Percentiles rank a stretch among this genome's conserved stretches.
Conservation (phyloP, 441 rosid genomes). For the Eruca vesicaria region DNA sequence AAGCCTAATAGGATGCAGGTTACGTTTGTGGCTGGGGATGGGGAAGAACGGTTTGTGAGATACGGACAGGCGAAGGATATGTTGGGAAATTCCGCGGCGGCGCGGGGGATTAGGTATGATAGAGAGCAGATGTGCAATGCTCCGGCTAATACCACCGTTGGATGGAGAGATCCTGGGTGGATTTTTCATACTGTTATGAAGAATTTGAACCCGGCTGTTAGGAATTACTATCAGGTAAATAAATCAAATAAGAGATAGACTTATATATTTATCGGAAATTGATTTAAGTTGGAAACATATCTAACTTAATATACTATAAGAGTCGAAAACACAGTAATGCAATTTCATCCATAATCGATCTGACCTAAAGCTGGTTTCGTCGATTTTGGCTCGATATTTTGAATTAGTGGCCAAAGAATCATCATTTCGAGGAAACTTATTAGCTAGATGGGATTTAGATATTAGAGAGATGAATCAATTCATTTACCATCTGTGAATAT, state of each 20-base stretch:
- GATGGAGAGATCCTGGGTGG: conserved; percentile 99
- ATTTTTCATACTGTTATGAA: conserved; percentile 56
- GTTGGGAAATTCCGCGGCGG: conserved; percentile 39
- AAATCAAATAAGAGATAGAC: not conserved
- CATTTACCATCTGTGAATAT: not conserved
- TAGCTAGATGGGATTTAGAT: not conserved
- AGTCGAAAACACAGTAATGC: not conserved
- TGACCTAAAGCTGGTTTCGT: not conserved
- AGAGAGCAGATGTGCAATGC: conserved; percentile 74
- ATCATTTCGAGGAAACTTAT: not conserved
- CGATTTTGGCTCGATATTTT: not conserved
- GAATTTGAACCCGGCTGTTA: conserved; percentile 56
- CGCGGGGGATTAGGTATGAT: conserved; percentile 71
- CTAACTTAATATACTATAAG: not conserved
- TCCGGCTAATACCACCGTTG: conserved; percentile 69
- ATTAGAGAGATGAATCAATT: not conserved
- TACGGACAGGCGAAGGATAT: conserved; percentile 57
- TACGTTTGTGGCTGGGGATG: conserved; percentile 67
- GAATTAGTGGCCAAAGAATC: not conserved
- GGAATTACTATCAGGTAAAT: conserved; percentile 68
- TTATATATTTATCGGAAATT: not conserved
- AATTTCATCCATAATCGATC: not conserved
- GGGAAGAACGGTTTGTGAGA: conserved; percentile 60
- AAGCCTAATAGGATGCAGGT: conserved; percentile 74
- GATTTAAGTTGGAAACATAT: not conserved